phyloP scores from a whole-genome alignment of 108 stramenopile genomes.

The Tribonema minus region DNA sequence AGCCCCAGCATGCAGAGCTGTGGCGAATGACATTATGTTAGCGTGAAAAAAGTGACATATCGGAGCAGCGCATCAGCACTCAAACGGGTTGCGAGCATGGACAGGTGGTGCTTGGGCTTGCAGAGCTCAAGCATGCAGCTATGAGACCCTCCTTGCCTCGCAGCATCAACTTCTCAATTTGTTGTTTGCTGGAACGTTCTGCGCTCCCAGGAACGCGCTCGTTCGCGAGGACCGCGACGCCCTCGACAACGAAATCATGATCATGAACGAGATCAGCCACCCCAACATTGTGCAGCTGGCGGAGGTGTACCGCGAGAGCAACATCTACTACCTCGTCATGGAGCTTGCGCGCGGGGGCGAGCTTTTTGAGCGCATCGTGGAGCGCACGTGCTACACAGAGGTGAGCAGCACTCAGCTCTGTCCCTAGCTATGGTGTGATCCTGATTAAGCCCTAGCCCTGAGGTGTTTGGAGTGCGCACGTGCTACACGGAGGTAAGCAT shows the following conservation, averaged over 20 bases:
- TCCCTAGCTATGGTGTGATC: no score
- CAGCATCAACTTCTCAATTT: neutral
- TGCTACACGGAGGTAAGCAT: neutral
- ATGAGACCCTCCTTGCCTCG: neutral
- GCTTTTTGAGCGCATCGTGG: constrained; percentile 88
- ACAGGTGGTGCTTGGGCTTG: neutral
- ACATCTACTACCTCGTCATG: constrained; percentile 38
- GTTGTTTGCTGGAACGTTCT: neutral
- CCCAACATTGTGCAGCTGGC: constrained; percentile 67
- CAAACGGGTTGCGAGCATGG: neutral
- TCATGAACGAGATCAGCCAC: constrained; percentile 68
- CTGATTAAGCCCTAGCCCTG: no score
- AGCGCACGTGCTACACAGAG: constrained; percentile 83
- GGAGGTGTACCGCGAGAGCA: constrained; percentile 11
- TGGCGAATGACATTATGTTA: no score
- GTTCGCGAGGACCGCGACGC: neutral
- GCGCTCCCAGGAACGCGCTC: neutral
- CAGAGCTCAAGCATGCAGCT: neutral
- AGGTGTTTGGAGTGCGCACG: constrained; percentile 62
- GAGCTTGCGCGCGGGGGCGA: constrained; percentile 71
- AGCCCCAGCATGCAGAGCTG: no score
- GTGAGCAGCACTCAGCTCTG: neutral
- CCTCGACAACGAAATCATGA: constrained; percentile 57
- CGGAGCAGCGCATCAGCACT: neutral
- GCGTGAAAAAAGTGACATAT: no score